Evolutionary conservation across 2,329 filamentous ascomycete species (phyloP).

Genomic region (Aspergillus luchuensis): DNA sequence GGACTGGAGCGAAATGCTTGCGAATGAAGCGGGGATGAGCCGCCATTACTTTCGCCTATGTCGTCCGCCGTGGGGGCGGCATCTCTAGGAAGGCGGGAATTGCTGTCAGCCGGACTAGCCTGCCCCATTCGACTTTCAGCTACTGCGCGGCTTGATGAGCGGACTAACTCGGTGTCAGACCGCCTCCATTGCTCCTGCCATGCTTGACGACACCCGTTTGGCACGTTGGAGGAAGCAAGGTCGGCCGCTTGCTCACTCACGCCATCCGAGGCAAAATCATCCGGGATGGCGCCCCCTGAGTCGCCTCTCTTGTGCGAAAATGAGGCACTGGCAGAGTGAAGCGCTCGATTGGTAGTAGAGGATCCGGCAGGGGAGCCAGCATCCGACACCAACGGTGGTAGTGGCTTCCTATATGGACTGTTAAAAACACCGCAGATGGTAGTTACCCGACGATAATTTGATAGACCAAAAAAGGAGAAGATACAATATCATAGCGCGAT

Average conservation of each 20-base stretch:
- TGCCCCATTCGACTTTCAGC: conserved; percentile 16
- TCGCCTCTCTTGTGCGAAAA: conserved; percentile 17
- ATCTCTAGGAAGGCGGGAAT: conserved; percentile 14
- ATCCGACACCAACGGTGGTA: conserved; percentile 15
- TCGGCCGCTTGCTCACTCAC: conserved; percentile 17
- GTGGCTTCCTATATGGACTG: conserved; percentile 12
- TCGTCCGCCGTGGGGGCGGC: conserved; percentile 16
- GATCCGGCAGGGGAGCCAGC: conserved; percentile 18
- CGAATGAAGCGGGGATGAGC: conserved; percentile 10
- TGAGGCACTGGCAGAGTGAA: conserved; percentile 21
- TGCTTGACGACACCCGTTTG: conserved; percentile 13
- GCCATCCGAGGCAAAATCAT: conserved; percentile 17
- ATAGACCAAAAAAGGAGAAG: not conserved
- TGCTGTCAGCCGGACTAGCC: conserved; percentile 12
- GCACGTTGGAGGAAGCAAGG: conserved; percentile 8
- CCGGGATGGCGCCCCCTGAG: conserved; percentile 16
- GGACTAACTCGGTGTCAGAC: conserved; percentile 13
- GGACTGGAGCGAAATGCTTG: conserved; percentile 17
- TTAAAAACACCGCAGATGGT: conserved; percentile 12
- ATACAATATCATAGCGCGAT: not conserved
- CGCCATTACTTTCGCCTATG: conserved; percentile 4
- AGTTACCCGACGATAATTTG: not conserved
- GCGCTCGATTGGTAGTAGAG: conserved; percentile 19
- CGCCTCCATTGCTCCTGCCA: conserved; percentile 10
- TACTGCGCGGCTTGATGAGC: conserved; percentile 13